Evolutionary conservation across 257 asterid genomes (phyloP), one percentile per base, ranked within the genome.

Genomic region (Solanum tacnaense): DNA sequence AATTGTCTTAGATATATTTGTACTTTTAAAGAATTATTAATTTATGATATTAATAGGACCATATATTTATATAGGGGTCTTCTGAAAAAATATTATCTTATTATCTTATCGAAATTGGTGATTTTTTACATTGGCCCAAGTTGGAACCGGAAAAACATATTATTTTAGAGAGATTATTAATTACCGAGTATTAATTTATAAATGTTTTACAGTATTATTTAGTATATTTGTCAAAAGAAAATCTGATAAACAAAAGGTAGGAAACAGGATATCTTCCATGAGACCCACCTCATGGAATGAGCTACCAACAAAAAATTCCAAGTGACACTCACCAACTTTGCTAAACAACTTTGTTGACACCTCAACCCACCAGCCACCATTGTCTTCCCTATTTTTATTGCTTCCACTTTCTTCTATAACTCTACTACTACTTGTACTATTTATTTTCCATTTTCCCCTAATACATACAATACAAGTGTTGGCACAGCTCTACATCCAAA

Each of bases 291-390:
- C 60, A 62, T 16, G 38, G 67, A 79, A 79, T 44, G 6, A 13
- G 0, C 44, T 39, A 21, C 29, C 76, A 60, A 36, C 11, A 35
- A 74, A 78, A 25, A 44, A 60, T 78, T 58, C 5, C 25, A 20
- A 58, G 67, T 58, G 67, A 67, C 58, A 36, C 81, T 36, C 90
- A 91, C 92, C 93, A 87, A 91, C 93, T 56, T 12, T 56, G 85
- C 74, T 88, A 82, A 75, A 49, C 81, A 73, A 83, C 87, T 87
- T 88, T 88, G 93, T 87, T 90, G 94, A 87, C 92, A 88, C 89
- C 88, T 72, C 87, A 88, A 74, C 92, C 87, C 89, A 87, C 93
- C 91, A 88, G 78, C 38, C 87, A 85, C 88, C 46, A 18, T 67
- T 85, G 41, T 68, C 39, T 85, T 49, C 31, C 79, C 34, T 46